These are phyloP conservation scores for Solanum paucissectum DNA, from an alignment of 257 asterid genomes.

Conservation along the genomic window DNA sequence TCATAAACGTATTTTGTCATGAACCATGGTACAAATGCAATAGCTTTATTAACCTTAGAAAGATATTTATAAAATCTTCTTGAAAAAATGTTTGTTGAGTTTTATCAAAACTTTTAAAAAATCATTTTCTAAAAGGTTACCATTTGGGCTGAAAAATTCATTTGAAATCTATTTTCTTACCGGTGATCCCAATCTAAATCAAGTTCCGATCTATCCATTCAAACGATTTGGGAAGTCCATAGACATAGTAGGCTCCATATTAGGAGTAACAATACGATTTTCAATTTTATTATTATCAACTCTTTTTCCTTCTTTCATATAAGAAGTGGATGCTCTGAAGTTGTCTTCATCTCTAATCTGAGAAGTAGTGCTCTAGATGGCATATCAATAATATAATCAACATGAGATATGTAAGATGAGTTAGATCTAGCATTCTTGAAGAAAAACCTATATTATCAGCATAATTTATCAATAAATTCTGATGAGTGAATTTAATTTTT, in stretches of 20 bases:
- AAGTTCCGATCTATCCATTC: neutral
- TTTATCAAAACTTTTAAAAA: neutral
- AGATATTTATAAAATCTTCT: neutral
- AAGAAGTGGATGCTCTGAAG: neutral
- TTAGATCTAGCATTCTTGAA: too few relatives aligned
- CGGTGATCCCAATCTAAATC: neutral
- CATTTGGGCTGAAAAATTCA: neutral
- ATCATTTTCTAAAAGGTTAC: neutral
- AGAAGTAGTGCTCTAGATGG: neutral
- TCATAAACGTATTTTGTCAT: neutral
- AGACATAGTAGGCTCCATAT: too few relatives aligned
- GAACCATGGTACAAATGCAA: neutral
- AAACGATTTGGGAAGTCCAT: neutral
- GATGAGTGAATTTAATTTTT: too few relatives aligned
- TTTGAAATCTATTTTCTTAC: neutral
- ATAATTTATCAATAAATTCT: too few relatives aligned
- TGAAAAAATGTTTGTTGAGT: neutral
- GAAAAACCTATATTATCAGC: neutral
- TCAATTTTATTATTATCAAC: too few relatives aligned
- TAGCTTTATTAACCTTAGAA: neutral
- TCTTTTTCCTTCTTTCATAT: too few relatives aligned
- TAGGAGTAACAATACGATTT: neutral
- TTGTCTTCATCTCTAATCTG: neutral
- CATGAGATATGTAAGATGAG: neutral
- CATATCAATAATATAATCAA: neutral